phyloP scores from a whole-genome alignment of 2,329 filamentous ascomycete genomes.

The Colletotrichum sidae region DNA sequence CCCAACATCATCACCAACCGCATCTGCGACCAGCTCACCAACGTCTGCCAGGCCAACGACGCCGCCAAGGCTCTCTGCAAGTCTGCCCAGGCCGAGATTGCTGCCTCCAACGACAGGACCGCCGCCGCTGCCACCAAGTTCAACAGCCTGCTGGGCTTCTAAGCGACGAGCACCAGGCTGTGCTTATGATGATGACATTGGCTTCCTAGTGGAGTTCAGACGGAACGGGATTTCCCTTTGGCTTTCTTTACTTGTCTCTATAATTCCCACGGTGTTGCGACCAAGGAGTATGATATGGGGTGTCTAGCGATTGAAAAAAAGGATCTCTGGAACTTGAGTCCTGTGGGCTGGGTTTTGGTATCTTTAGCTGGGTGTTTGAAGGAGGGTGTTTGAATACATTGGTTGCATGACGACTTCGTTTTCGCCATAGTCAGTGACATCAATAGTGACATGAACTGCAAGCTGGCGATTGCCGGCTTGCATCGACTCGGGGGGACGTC shows the following conservation, averaged over 20 bases:
- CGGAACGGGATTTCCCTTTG: background rate
- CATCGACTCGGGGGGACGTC: too few relatives aligned
- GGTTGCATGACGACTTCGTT: conserved; percentile 17
- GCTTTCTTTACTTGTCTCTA: conserved; percentile 15
- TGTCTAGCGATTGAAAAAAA: conserved; percentile 8
- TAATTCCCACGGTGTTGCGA: conserved; percentile 13
- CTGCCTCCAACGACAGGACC: conserved; percentile 61
- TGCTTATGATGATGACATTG: background rate
- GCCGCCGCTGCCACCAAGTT: conserved; percentile 61
- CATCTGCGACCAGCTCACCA: conserved; percentile 70
- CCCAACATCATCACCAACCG: conserved; percentile 74
- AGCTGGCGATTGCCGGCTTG: too few relatives aligned
- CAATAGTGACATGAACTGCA: background rate
- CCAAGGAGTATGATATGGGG: conserved; percentile 16
- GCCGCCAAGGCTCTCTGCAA: conserved; percentile 62
- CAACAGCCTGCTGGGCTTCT: conserved; percentile 55
- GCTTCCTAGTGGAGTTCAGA: too few relatives aligned
- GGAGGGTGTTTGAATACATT: conserved; percentile 35
- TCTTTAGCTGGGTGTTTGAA: conserved; percentile 27
- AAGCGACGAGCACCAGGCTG: conserved; percentile 23
- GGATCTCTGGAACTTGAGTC: conserved; percentile 14
- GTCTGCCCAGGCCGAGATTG: conserved; percentile 61
- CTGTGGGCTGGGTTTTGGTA: conserved; percentile 18
- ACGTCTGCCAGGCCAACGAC: conserved; percentile 68
- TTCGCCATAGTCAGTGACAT: background rate